These are phyloP conservation scores for Colletotrichum sp. DNA, from an alignment of 2,329 filamentous ascomycete genomes.

Conservation along the genomic window DNA sequence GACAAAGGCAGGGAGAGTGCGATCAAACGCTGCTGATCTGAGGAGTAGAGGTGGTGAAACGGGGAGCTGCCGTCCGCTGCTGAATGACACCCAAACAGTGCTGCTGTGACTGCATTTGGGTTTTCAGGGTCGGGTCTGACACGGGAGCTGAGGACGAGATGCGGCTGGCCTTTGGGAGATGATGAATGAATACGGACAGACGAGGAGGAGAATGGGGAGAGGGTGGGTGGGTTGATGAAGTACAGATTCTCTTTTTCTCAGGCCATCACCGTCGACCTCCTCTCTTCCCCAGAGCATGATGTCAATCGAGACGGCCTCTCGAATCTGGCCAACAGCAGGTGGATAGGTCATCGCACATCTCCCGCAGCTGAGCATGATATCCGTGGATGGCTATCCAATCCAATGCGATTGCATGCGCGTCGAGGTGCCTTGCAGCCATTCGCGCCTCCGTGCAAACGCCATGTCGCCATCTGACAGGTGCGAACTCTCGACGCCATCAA, in stretches of 20 bases:
- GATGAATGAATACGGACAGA: background rate
- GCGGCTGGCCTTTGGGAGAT: background rate
- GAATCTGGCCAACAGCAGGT: background rate
- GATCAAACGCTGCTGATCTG: slow-evolving; percentile 5
- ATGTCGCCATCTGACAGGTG: slow-evolving; percentile 4
- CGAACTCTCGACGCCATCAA: background rate
- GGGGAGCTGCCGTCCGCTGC: background rate
- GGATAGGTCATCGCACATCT: background rate
- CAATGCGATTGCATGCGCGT: background rate
- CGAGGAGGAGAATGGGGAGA: background rate
- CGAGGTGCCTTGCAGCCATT: background rate
- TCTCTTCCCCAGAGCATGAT: background rate
- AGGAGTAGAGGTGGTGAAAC: slow-evolving; percentile 14
- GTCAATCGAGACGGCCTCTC: background rate
- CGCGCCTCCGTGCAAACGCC: background rate
- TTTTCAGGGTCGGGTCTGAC: background rate
- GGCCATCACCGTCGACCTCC: background rate
- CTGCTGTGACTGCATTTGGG: slow-evolving; percentile 1
- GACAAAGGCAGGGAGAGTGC: background rate
- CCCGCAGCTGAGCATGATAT: background rate
- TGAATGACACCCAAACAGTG: slow-evolving; percentile 18
- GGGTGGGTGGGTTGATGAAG: no score
- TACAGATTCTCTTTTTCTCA: background rate
- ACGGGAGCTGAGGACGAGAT: background rate
- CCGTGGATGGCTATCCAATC: background rate